Percentiles rank a stretch among this genome's conserved stretches.
Evolutionary conservation across 2,329 filamentous ascomycete species (phyloP).

Genomic region (Cephalotrichum gorgonifer): DNA sequence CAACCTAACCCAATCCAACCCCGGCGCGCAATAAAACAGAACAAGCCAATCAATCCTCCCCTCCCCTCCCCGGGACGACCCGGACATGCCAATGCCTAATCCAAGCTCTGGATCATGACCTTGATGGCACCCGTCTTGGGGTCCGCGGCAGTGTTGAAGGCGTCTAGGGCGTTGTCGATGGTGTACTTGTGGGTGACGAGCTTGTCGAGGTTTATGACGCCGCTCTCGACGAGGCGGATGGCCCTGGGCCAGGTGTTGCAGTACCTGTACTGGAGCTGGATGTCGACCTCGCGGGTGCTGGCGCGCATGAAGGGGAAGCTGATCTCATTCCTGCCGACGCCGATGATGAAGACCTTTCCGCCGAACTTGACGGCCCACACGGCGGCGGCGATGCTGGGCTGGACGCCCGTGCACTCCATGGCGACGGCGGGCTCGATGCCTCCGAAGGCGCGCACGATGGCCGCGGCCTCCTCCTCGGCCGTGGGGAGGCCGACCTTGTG

Average conservation of each 20-base stretch:
- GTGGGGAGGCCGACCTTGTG: conserved; percentile 61
- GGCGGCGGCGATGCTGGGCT: conserved; percentile 74
- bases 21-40: neutral
- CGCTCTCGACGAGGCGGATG: conserved; percentile 76
- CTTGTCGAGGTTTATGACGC: conserved; percentile 69
- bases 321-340: conserved; percentile 92
- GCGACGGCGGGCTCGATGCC: conserved; percentile 72
- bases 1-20: conserved; percentile 9
- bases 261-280: conserved; percentile 96
- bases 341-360: conserved; percentile 93
- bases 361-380: conserved; percentile 92
- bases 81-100: conserved; percentile 26
- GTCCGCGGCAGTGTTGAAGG: conserved; percentile 81
- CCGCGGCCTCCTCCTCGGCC: conserved; percentile 62
- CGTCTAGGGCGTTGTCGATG: conserved; percentile 78
- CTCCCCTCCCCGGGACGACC: neutral
- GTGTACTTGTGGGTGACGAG: conserved; percentile 82
- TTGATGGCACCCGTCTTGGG: conserved; percentile 94
- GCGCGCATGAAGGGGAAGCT: conserved; percentile 91
- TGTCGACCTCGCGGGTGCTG: conserved; percentile 82
- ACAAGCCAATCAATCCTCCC: neutral
- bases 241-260: conserved; percentile 92
- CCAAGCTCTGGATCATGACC: conserved; percentile 77
- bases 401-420: conserved; percentile 91
- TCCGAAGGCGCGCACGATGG: conserved; percentile 57